These are phyloP conservation scores for Diaporthe ilicicola DNA, from an alignment of 2,329 filamentous ascomycete species.

Conservation along the genomic window DNA sequence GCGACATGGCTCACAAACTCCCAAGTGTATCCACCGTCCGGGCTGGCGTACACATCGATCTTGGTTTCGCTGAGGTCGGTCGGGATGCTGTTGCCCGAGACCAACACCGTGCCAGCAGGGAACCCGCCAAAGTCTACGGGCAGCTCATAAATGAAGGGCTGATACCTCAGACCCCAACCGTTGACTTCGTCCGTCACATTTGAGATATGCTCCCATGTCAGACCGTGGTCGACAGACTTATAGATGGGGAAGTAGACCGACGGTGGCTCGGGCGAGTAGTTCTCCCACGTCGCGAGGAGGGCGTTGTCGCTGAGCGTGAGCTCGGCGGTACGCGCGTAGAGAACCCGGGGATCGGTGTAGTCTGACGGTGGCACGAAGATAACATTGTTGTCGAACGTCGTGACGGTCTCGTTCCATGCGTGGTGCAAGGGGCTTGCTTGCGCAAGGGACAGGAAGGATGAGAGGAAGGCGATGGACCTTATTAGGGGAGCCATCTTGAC, in stretches of 20 bases:
- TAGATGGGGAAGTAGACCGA: slow-evolving; percentile 64
- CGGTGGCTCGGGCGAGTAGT: slow-evolving; percentile 65
- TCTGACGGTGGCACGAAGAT: slow-evolving; percentile 53
- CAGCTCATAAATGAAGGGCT: slow-evolving; percentile 74
- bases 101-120: slow-evolving; percentile 68
- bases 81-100: slow-evolving; percentile 66
- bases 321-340: slow-evolving; percentile 55
- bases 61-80: slow-evolving; percentile 68
- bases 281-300: slow-evolving; percentile 63
- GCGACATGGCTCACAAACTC: slow-evolving; percentile 73
- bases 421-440: slow-evolving; percentile 28
- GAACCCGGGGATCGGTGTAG: slow-evolving; percentile 52
- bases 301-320: slow-evolving; percentile 53
- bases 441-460: slow-evolving; percentile 36
- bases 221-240: slow-evolving; percentile 60
- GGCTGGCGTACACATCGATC: slow-evolving; percentile 74
- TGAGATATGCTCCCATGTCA: slow-evolving; percentile 70
- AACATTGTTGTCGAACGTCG: slow-evolving; percentile 34
- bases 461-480: slow-evolving; percentile 37
- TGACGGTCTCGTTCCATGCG: slow-evolving; percentile 2
- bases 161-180: slow-evolving; percentile 73
- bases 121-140: slow-evolving; percentile 65
- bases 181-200: slow-evolving; percentile 70
- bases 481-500: slow-evolving; percentile 26
- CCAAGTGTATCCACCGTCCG: slow-evolving; percentile 70